These are phyloP conservation scores for Globisporangium paroecandrum DNA, from an alignment of 352 stramenopile species.

Conservation along the genomic window DNA sequence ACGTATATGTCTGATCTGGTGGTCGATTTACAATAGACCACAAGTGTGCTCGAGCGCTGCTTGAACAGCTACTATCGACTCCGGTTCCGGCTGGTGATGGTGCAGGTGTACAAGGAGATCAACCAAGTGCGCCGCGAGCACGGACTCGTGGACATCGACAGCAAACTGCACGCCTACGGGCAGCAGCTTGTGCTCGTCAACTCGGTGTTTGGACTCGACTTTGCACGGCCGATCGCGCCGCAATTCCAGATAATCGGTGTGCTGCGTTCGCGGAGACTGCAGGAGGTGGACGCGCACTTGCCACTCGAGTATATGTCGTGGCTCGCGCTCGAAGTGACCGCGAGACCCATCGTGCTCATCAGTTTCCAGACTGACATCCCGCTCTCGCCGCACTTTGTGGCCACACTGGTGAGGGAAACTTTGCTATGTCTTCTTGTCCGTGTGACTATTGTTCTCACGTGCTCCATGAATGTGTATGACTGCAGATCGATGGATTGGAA, in stretches of 20 bases:
- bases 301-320: conserved; percentile 33
- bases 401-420: conserved; percentile 30
- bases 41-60: conserved; percentile 74
- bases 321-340: conserved; percentile 27
- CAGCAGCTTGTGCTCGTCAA: conserved; percentile 74
- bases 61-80: conserved; percentile 76
- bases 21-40: conserved; percentile 29
- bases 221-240: conserved; percentile 64
- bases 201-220: conserved; percentile 81
- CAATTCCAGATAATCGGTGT: conserved; percentile 77
- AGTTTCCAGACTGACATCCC: conserved; percentile 48
- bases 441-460: no score
- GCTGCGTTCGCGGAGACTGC: conserved; percentile 31
- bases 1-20: conserved; percentile 7
- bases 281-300: conserved; percentile 18
- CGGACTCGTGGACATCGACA: conserved; percentile 41
- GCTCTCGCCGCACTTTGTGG: conserved; percentile 53
- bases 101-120: conserved; percentile 62
- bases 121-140: conserved; percentile 54
- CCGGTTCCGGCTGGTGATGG: conserved; percentile 61
- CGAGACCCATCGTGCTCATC: conserved; percentile 52
- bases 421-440: neutral
- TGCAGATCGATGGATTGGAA: conserved; percentile 57
- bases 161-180: conserved; percentile 53
- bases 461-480: neutral